Percentiles rank a stretch among this genome's conserved stretches.
These are phyloP conservation scores for Amaranthus tricolor DNA, from an alignment of 179 eudicot species.

Conservation along the genomic window DNA sequence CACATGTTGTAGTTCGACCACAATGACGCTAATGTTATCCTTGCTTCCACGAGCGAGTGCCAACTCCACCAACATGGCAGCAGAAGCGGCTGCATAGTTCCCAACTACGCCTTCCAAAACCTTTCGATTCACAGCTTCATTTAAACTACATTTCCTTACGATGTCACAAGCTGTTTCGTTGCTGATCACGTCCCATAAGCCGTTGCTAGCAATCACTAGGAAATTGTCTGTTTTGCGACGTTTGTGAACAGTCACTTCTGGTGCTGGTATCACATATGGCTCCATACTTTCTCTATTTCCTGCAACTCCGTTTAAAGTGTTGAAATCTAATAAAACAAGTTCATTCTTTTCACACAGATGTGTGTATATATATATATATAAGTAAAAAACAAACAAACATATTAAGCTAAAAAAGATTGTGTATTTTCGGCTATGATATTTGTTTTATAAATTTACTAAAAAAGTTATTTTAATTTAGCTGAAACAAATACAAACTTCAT, in stretches of 20 bases:
- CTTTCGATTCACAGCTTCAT: constrained; percentile 19
- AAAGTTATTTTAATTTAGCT: too few species aligned
- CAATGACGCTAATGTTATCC: constrained; percentile 54
- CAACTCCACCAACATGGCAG: constrained; percentile 42
- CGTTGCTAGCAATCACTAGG: constrained; percentile 50
- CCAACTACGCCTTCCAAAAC: constrained; percentile 11
- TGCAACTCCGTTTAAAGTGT: background rate
- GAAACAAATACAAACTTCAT: too few species aligned
- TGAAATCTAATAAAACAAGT: too few species aligned
- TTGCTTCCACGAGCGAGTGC: constrained; percentile 55
- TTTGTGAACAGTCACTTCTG: constrained; percentile 41
- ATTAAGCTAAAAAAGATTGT: too few species aligned
- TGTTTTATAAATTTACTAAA: too few species aligned
- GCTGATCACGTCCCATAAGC: constrained; percentile 53
- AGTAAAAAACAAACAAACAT: too few species aligned
- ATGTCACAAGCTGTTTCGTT: constrained; percentile 45
- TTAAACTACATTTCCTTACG: constrained; percentile 35
- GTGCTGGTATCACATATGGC: constrained; percentile 40
- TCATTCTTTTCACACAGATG: too few species aligned
- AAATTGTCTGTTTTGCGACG: constrained; percentile 40
- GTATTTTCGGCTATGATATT: too few species aligned
- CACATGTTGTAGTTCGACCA: constrained; percentile 29
- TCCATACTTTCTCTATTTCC: constrained; percentile 34
- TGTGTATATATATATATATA: too few species aligned
- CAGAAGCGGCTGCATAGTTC: constrained; percentile 33